These are phyloP conservation scores for Trichoderma erinaceum DNA, from an alignment of 495 filamentous ascomycete species.

Conservation along the genomic window DNA sequence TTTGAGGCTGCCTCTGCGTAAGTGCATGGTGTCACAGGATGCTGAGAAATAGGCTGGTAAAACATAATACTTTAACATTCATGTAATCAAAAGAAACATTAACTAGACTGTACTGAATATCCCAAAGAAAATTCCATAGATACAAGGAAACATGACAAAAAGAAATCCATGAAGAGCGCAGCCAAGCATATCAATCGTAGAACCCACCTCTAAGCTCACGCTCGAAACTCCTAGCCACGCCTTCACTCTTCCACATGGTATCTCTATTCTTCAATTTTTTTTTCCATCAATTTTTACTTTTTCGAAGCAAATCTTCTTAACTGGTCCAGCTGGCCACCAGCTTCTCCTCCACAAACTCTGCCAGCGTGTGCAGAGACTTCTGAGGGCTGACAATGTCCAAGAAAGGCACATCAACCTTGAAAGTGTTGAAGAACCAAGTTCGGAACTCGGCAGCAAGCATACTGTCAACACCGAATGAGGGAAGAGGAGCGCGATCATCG, in stretches of 20 bases:
- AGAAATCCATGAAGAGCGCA: neutral
- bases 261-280: neutral
- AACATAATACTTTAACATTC: too few relatives aligned
- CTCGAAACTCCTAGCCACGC: neutral
- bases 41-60: too few relatives aligned
- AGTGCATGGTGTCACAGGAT: too few relatives aligned
- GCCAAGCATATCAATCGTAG: neutral
- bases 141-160: neutral
- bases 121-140: neutral
- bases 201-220: constrained; percentile 2
- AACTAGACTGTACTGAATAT: too few relatives aligned
- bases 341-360: constrained; percentile 17
- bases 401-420: constrained; percentile 35
- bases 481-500: constrained; percentile 23
- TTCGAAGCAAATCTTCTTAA: neutral
- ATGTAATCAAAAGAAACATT: too few relatives aligned
- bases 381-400: constrained; percentile 21
- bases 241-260: neutral
- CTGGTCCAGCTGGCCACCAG: constrained; percentile 12
- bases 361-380: constrained; percentile 15
- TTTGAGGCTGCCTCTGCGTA: too few relatives aligned
- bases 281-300: neutral
- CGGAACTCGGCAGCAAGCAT: constrained; percentile 42
- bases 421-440: constrained; percentile 28
- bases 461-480: constrained; percentile 35